phyloP scores from a whole-genome alignment of 768 basidiomycete species.

The Hygrocybe coccinea region DNA sequence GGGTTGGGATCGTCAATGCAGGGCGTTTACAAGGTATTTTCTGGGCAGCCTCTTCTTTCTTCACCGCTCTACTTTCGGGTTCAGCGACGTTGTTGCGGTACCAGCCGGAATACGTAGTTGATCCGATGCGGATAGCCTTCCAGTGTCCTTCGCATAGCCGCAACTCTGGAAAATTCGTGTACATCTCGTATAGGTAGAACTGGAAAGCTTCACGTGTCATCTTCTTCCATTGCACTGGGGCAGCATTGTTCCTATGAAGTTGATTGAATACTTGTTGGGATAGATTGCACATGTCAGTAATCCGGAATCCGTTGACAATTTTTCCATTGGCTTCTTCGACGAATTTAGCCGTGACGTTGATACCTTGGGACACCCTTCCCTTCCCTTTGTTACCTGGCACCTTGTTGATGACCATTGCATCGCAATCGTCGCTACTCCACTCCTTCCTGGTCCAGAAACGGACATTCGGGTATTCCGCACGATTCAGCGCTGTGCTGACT shows the following conservation, averaged over 20 bases:
- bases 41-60: not conserved
- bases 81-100: not conserved
- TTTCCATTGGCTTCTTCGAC: not conserved
- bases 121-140: constrained; percentile 9
- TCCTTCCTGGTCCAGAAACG: not conserved
- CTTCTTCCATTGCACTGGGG: not conserved
- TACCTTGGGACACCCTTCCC: not conserved
- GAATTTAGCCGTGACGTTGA: not conserved
- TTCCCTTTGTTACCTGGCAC: not conserved
- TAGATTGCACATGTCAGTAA: not conserved
- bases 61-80: not conserved
- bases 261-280: not conserved
- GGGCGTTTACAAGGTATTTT: not conserved
- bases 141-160: constrained; percentile 11
- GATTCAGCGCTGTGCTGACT: not conserved
- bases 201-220: too few relatives aligned
- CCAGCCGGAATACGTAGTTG: constrained; percentile 5
- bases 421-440: not conserved
- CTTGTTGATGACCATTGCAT: not conserved
- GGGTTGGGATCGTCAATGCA: not conserved
- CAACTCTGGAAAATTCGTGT: constrained; percentile 5
- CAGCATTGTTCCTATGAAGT: not conserved
- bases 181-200: constrained; percentile 2
- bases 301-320: not conserved
- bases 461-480: not conserved